Base-by-base conservation (phyloP, 768 basidiomycete species). In the Termitomyces eurrhizus region DNA sequence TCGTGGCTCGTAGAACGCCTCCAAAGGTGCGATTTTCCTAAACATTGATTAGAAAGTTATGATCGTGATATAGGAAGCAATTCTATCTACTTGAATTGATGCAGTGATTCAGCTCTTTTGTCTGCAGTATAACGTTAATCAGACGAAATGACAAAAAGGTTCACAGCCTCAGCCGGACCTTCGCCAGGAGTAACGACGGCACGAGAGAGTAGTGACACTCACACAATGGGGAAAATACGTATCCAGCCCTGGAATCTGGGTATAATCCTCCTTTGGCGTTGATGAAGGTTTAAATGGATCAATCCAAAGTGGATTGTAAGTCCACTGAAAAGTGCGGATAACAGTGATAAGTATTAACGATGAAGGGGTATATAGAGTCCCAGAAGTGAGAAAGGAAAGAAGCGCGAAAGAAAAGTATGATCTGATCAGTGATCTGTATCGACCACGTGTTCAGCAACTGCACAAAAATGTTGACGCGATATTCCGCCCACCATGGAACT, bases 341-440 rank as follows among this genome's bases (percentile, higher is more conserved):
- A n/a, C 41, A 33, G 4, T 21, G n/a, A 21, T 32, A 44, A 33
- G 54, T 7, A 54, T 3, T n/a, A 9, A 12, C 32, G 13, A 29
- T 55, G n/a, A 26, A 18, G 12, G 37, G 46, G 46, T 49, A 57
- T n/a, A 48, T 18, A 48, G 26, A 49, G 29, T 42, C 39, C 37
- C 13, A 33, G 24, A 54, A 37, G 56, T 37, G 0, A 18, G 49
- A 37, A n/a, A 26, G 16, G 36, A 39, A 18, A 33, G 33, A 50
- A 16, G 32, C 8, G 29, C 4, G 21, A 55, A 44, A n/a, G 33
- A 50, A 45, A 32, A 49, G 26, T 29, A 32, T n/a, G 16, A 58
- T 58, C 58, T 52, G 41, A 59, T 59, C 50, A 52, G 32, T 46
- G 58, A 59, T 59, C 29, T 4, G 26, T 21, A 52, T 59, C 50